Conservation (phyloP, 2,329 filamentous ascomycete genomes). For the Dactylellina haptotyla region DNA sequence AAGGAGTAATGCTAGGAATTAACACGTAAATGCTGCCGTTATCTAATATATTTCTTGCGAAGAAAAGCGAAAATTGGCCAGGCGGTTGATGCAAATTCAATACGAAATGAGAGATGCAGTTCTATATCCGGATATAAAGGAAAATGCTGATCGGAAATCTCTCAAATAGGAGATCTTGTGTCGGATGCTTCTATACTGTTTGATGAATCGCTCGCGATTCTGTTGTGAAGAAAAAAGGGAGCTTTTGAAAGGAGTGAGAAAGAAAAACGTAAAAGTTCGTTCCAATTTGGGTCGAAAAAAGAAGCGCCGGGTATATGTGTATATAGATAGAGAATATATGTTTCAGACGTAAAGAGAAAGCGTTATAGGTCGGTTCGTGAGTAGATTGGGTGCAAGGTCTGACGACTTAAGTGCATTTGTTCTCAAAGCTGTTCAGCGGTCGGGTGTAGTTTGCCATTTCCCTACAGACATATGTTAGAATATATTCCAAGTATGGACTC, state of each 20-base stretch:
- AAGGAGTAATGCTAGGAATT: not conserved
- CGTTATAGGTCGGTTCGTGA: constrained; percentile 19
- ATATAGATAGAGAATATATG: not conserved
- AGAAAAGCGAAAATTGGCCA: not conserved
- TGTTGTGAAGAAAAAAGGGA: not conserved
- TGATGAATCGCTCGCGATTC: constrained; percentile 2
- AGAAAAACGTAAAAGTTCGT: constrained; percentile 6
- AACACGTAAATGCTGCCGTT: not conserved
- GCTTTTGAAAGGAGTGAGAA: not conserved
- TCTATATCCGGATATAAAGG: not conserved
- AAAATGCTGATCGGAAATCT: constrained; percentile 2
- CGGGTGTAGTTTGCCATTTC: constrained; percentile 35
- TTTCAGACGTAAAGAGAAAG: constrained; percentile 15
- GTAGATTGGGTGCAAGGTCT: too few species aligned
- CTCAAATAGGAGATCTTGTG: not conserved
- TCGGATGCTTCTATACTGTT: not conserved
- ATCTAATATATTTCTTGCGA: not conserved
- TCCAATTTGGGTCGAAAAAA: constrained; percentile 13
- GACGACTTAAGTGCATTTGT: too few species aligned
- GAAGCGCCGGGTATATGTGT: constrained; percentile 22
- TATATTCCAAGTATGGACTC: not conserved
- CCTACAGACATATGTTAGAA: constrained; percentile 11
- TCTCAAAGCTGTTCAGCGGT: constrained; percentile 52
- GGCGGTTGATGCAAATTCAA: not conserved
- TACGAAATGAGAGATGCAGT: not conserved